Percentiles rank a stretch among this genome's conserved stretches.
Conservation (phyloP, 1,284 basidiomycete genomes). For the Cryptococcus sp. region DNA sequence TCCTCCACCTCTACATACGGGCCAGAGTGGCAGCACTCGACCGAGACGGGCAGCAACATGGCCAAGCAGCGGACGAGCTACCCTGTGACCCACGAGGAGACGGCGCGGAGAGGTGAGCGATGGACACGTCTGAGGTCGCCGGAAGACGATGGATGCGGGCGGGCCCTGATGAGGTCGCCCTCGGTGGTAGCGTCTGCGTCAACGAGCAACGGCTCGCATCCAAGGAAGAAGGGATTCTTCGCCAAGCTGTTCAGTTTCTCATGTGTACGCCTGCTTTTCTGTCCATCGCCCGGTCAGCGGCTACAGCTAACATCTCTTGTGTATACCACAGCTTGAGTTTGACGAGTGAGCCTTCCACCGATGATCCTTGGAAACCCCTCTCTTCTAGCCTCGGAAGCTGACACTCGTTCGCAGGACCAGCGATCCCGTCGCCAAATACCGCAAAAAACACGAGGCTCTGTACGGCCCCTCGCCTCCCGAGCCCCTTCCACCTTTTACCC, state of each 20-base stretch:
- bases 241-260: not conserved
- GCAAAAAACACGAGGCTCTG: not conserved
- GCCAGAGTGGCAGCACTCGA: not conserved
- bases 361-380: no score
- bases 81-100: not conserved
- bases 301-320: not conserved
- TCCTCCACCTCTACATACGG: no score
- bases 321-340: not conserved
- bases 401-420: not conserved
- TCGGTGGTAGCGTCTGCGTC: not conserved
- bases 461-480: not conserved
- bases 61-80: not conserved
- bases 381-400: no score
- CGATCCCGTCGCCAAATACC: not conserved
- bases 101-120: not conserved
- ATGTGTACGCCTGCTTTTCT: not conserved
- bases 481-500: not conserved
- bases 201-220: not conserved
- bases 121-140: no score
- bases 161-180: not conserved
- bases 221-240: not conserved
- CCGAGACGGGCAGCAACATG: not conserved
- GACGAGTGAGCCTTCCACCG: not conserved
- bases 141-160: no score
- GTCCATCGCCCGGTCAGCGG: not conserved